Evolutionary conservation across 2,329 filamentous ascomycete genomes (phyloP), one percentile per base, ranked within the genome.

Genomic region (Alternaria consortialis): DNA sequence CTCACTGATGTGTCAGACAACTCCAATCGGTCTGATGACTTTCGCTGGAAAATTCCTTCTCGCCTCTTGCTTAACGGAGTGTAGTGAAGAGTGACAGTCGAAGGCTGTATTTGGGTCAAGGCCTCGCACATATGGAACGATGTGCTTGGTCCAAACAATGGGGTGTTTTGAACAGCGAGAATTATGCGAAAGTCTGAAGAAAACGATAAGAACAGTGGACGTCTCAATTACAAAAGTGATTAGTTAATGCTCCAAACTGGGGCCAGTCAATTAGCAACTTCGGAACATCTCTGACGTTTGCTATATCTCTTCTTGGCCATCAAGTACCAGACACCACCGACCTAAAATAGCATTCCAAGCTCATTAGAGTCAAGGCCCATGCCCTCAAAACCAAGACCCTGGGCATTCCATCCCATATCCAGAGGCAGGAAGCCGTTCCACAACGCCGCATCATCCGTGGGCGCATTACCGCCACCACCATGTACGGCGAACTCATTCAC

Each of bases 401-500:
- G 67, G 5, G 71, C 69, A 37, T 66, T 68, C 76, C 75, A 76
- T 0, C 76, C 75, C 75, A 79, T 75, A 62, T 80, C 77, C 23
- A 79, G 56, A 1, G 77, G 77, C 52, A 80, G 48, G 29, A 80
- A 80, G 1, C 77, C 77, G 15, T 71, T 70, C 72, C 74, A 79
- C 39, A 77, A 53, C 5, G 70, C 71, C 20, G 63, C 53, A n/a
- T 74, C 75, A 64, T 76, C 72, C 4, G 56, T 20, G 9, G 62
- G 54, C 4, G 62, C 68, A 58, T 74, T 76, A 1, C 59, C 60
- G 12, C 65, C 77, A 59, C 74, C 74, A 0, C 81, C 81, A 68
- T 82, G 81, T 53, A 83, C 78, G 0, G 81, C 82, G 60, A 83
- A 83, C 34, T 83, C 81, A 6, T 81, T 81, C 13, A 84, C 82